Conservation (phyloP, 2,329 filamentous ascomycete genomes). For the Trichoderma sp. region DNA sequence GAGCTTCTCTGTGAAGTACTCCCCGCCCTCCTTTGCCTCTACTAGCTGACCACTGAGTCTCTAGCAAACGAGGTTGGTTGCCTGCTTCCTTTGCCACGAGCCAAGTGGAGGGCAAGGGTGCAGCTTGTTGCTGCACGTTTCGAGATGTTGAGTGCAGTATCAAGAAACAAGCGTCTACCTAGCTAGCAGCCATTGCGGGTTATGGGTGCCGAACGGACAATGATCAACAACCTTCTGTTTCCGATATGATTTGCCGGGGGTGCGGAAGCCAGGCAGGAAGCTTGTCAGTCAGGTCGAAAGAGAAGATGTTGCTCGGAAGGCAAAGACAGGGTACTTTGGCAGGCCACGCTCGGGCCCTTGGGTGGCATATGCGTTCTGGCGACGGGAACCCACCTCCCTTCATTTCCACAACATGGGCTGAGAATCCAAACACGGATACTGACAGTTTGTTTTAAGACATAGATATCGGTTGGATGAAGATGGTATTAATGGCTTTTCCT, state of each 20-base stretch:
- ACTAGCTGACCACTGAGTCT: not conserved
- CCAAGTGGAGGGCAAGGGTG: not conserved
- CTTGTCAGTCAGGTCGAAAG: not conserved
- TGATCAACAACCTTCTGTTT: slow-evolving; percentile 25
- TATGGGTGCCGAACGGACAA: not conserved
- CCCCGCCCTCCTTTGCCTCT: not conserved
- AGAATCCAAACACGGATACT: not conserved
- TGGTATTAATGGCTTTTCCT: not conserved
- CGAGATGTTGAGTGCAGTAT: not conserved
- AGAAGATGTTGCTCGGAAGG: not conserved
- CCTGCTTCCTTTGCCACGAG: not conserved
- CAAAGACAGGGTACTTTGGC: not conserved
- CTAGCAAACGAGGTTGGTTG: not conserved
- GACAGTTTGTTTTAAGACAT: too few relatives aligned
- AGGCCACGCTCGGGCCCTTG: slow-evolving; percentile 6
- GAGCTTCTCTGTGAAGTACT: too few relatives aligned
- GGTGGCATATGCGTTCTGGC: slow-evolving; percentile 7
- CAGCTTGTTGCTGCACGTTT: not conserved
- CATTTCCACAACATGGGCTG: not conserved
- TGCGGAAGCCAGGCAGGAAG: too few relatives aligned
- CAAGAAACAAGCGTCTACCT: not conserved
- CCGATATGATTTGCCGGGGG: slow-evolving; percentile 16
- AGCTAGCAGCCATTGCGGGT: not conserved
- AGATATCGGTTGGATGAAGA: not conserved
- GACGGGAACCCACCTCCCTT: not conserved